phyloP scores from a whole-genome alignment of 2,329 filamentous ascomycete species.

The Trichoderma aggressivum region DNA sequence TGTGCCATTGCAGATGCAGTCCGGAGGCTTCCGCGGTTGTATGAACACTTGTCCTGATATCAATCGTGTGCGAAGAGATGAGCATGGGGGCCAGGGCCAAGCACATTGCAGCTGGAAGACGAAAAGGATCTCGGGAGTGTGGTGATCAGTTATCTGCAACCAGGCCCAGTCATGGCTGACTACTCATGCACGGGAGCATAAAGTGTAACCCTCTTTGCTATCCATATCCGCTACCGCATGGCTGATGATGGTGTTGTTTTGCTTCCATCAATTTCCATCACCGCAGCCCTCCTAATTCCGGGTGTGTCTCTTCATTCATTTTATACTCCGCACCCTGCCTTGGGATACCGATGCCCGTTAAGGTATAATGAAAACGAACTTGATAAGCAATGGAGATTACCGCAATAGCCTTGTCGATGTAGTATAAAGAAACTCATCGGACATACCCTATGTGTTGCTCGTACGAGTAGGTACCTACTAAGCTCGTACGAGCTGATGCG shows the following conservation, averaged over 20 bases:
- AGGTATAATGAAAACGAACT: no score
- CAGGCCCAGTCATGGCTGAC: not conserved
- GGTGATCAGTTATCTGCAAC: not conserved
- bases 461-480: not conserved
- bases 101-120: not conserved
- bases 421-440: not conserved
- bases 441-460: not conserved
- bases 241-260: not conserved
- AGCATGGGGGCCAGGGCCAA: not conserved
- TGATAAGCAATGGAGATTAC: no score
- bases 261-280: not conserved
- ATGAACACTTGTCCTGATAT: not conserved
- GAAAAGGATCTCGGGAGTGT: not conserved
- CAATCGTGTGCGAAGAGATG: not conserved
- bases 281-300: not conserved
- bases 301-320: not conserved
- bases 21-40: not conserved
- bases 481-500: not conserved
- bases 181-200: not conserved
- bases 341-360: not conserved
- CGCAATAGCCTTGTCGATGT: not conserved
- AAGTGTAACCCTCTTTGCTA: not conserved
- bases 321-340: not conserved
- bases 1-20: not conserved
- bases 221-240: not conserved